Evolutionary conservation across 768 basidiomycete genomes (phyloP).

Genomic region (Psilocybe cyanescens): DNA sequence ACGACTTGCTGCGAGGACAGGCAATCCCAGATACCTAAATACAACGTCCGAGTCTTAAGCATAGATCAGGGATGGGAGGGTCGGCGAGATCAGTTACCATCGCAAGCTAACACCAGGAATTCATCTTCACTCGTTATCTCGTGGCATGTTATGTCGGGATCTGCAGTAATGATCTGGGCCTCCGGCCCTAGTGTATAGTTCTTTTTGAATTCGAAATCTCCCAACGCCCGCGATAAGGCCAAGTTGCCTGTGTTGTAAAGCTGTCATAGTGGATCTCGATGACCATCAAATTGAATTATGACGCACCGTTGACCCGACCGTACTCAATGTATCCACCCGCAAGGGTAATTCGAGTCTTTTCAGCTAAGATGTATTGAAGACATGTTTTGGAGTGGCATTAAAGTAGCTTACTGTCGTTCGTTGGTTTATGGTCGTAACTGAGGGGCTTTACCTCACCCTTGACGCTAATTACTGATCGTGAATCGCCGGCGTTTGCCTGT

Average conservation of each 20-base stretch:
- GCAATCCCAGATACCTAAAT: slow-evolving; percentile 98
- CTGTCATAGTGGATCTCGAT: neutral
- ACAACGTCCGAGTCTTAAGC: neutral
- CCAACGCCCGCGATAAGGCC: slow-evolving; percentile 91
- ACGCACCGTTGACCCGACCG: slow-evolving; percentile 92
- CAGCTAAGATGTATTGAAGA: slow-evolving; percentile 48
- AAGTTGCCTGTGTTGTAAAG: slow-evolving; percentile 73
- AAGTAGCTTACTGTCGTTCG: slow-evolving; percentile 62
- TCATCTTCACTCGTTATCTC: slow-evolving; percentile 88
- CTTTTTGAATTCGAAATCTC: slow-evolving; percentile 99
- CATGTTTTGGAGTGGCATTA: slow-evolving; percentile 1
- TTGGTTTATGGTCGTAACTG: slow-evolving; percentile 96
- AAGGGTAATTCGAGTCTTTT: slow-evolving; percentile 82
- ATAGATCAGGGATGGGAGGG: neutral
- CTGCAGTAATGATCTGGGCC: slow-evolving; percentile 91
- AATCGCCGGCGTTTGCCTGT: slow-evolving; percentile 98
- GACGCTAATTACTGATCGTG: slow-evolving; percentile 83
- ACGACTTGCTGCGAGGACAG: slow-evolving; percentile 90
- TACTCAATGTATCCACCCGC: slow-evolving; percentile 97
- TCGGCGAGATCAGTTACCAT: slow-evolving; percentile 55
- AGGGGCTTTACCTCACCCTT: slow-evolving; percentile 88
- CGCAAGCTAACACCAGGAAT: slow-evolving; percentile 95
- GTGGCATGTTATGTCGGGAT: slow-evolving; percentile 90
- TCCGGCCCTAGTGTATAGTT: slow-evolving; percentile 82
- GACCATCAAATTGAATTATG: slow-evolving; percentile 3